Base-by-base conservation (phyloP, 148 eudicot species). In the Chenopodium formosanum region DNA sequence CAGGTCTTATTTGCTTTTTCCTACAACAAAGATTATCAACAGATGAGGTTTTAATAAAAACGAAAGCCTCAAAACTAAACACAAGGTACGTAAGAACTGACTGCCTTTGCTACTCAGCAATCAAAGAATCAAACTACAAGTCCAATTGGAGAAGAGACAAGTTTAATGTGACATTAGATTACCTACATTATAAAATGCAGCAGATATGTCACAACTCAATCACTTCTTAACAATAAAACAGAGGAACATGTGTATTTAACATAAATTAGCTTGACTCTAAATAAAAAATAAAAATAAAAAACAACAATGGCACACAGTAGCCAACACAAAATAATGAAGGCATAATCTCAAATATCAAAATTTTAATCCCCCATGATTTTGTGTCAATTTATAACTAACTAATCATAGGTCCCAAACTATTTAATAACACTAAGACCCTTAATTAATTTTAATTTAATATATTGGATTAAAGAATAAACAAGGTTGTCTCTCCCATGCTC, bases 1-100 rank as follows among this genome's bases (percentile, higher is more conserved):
- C 99, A 90, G 85, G 83, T 91, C 37, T 86, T 86, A 46, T 88
- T 89, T 71, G 91, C 97, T 80, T 91, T 93, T 56, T 87, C 97
- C 99, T 95, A 73, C 64, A 84, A 66, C 10, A 68, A 73, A 80
- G 7, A 69, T 17, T 56, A 73, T 32, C 66, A 23, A 23, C 32
- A 48, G 47, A 72, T 46, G 14, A 72, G 10, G 50, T 31, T 19
- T 25, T 13, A 32, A 53, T 3, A 62, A 67, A 67, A 7, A 27
- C 22, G 17, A 66, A 78, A 56, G 48, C 73, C 73, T 77, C 46
- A 32, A 71, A 48, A 40, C 70, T 14, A n/a, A 72, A 27, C 46
- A 17, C n/a, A 70, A 7, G 66, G 23, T 31, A 70, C 75, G n/a
- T 19, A 31, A 58, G 56, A 31, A 32, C 37, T 58, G 67, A 79